Evolutionary conservation across 192 early-diverging fungal species (phyloP), one percentile per base, ranked within the genome.

Genomic region (Entophlyctis luteolus): DNA sequence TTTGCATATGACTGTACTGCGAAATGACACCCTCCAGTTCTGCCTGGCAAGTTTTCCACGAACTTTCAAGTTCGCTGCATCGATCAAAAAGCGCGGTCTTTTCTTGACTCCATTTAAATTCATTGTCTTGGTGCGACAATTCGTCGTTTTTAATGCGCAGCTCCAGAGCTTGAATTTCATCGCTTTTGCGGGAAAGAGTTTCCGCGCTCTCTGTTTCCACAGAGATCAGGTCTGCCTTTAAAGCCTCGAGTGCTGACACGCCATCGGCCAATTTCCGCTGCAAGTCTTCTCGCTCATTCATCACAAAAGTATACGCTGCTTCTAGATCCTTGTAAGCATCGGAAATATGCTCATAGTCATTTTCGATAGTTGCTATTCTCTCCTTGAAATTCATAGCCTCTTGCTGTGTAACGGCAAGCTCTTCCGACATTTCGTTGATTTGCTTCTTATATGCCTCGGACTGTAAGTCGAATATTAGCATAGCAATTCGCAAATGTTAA

Each of bases 241-340:
- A 33, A 5, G 50, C 20, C 3, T 66, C 63, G 32, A 66, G 63
- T 32, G 49, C 20, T 38, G 52, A 8, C 16, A 52, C 63, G 16
- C 63, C 63, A 4, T 52, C 63, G 22, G 55, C 28, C n/a, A 66
- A 54, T 35, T 66, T 53, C 32, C 27, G 29, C 22, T 66, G 63
- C 22, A 66, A n/a, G 2, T 66, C 63, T 28, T 66, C 63, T 4
- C 63, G 63, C 35, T 66, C 63, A 20, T 34, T 52, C 14, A 10
- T 55, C 0, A 33, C 34, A n/a, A 14, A 23, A 42, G 33, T 27
- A 16, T 34, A 8, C 6, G 57, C 10, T 23, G 4, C 16, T 12
- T 59, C 38, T 10, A 59, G 37, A 16, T 59, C 27, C 20, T 27
- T 5, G 28, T 14, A 37, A 14, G 57, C 57, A 1, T 29, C 8